Evolutionary conservation across 2,329 filamentous ascomycete genomes (phyloP), one percentile per base, ranked within the genome.

Genomic region (Colletotrichum graminicola): DNA sequence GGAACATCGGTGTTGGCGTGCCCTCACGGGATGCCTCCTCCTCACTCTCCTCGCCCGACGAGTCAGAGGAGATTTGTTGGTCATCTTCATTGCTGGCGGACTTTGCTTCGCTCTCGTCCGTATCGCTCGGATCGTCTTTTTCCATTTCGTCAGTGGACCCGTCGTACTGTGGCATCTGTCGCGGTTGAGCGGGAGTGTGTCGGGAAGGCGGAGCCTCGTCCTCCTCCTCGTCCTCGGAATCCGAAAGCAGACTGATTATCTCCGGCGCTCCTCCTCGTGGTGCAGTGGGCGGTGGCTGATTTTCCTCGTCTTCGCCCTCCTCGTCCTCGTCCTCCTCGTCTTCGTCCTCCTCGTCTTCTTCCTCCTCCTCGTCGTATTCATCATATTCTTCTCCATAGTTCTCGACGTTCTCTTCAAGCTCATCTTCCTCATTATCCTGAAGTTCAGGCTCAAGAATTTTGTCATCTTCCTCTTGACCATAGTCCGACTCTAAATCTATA

Each of bases 401-500:
- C 21, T 74, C 72, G 5, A 45, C 56, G 36, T 73, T 67, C 32
- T 73, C 67, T 8, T 68, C 67, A n/a, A 66, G 16, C 26, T 72
- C 71, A 16, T 74, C 71, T 34, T 71, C 63, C 26, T 74, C 72
- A 26, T 59, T 57, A 16, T 57, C 73, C 18, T 62, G 62, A 14
- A 47, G 66, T 2, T 59, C 55, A 12, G 71, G 47, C 7, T 72
- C 65, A 12, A 62, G 65, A 4, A 72, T 65, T 16, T 68, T 64
- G 8, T 66, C 64, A 6, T 72, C 71, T 7, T 64, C 65, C n/a
- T 71, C 67, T 56, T 60, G 67, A 18, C 67, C 67, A 61, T 72
- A 73, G 41, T 74, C 73, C n/a, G 71, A 73, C 43, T 73, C 71
- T 11, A 74, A 32, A n/a, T 73, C 67, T 16, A 71, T 66, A 16